Evolutionary conservation across 495 filamentous ascomycete genomes (phyloP).

Genomic region (Penicillium atrosanguineum): DNA sequence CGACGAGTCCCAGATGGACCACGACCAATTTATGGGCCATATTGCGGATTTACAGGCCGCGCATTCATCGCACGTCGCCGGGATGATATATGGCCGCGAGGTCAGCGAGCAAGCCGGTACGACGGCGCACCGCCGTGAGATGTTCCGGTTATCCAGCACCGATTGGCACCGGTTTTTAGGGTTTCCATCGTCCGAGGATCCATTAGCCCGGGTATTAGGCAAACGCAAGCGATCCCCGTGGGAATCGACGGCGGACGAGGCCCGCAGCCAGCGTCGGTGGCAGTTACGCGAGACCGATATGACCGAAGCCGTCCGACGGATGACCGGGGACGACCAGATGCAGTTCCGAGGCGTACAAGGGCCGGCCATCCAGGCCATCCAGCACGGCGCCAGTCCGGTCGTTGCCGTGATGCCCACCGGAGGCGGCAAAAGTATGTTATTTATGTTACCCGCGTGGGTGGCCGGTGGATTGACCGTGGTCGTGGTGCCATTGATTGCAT

Average conservation of each 20-base stretch:
- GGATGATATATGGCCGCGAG: constrained; percentile 14
- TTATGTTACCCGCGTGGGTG: constrained; percentile 13
- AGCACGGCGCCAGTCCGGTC: no score
- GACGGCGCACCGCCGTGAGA: constrained; percentile 3
- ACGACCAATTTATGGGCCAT: neutral
- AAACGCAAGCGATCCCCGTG: no score
- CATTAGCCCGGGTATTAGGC: no score
- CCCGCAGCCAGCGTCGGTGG: no score
- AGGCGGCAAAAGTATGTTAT: no score
- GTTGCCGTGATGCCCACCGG: no score
- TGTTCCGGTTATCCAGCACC: constrained; percentile 9
- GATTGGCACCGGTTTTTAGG: constrained; percentile 3
- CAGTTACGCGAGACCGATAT: constrained; percentile 8
- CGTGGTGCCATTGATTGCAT: constrained; percentile 12
- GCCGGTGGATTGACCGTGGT: constrained; percentile 4
- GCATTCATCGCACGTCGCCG: constrained; percentile 11
- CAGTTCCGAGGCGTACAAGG: no score
- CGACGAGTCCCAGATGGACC: neutral
- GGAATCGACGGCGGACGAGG: no score
- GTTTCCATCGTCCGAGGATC: constrained; percentile 1
- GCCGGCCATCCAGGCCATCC: no score
- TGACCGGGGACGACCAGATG: no score
- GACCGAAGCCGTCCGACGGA: constrained; percentile 8
- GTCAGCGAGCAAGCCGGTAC: constrained; percentile 14
- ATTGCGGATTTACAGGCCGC: constrained; percentile 12